Percentiles rank a stretch among this genome's conserved stretches.
Evolutionary conservation across 495 filamentous ascomycete genomes (phyloP).

Genomic region (Peziza echinospora): DNA sequence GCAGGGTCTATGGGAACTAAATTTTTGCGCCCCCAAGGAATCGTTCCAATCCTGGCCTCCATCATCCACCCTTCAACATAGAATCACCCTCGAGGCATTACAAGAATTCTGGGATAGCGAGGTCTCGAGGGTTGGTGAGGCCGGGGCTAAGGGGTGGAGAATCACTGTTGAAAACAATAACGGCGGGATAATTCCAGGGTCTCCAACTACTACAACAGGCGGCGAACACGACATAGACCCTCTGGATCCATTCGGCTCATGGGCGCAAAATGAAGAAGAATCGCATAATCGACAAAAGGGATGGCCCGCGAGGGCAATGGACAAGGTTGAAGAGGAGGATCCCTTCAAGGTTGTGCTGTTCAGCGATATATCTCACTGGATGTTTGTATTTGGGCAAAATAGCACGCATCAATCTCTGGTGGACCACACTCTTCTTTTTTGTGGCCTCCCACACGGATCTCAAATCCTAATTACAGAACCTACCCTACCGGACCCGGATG

Average conservation of each 20-base stretch:
- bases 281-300: background rate
- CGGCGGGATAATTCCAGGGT: conserved; percentile 21
- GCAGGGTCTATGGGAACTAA: conserved; percentile 63
- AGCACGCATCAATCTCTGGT: conserved; percentile 28
- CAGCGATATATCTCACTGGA: conserved; percentile 44
- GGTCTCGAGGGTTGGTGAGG: conserved; percentile 56
- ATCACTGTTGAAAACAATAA: conserved; percentile 24
- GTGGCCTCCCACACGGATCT: conserved; percentile 29
- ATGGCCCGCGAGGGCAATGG: conserved; percentile 40
- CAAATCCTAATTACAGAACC: conserved; percentile 5
- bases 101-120: conserved; percentile 75
- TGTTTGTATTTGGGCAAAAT: conserved; percentile 31
- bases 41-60: background rate
- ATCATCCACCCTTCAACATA: background rate
- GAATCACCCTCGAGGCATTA: background rate
- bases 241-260: conserved; percentile 27
- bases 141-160: conserved; percentile 46
- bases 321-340: conserved; percentile 50
- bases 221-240: conserved; percentile 5
- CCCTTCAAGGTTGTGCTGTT: conserved; percentile 58
- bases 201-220: conserved; percentile 4
- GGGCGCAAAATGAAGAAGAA: conserved; percentile 38
- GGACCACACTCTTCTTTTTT: conserved; percentile 49
- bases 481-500: conserved; percentile 19
- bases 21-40: conserved; percentile 33